Evolutionary conservation across 805 yeast species (phyloP).

Genomic region (Vanderwaltozyma polyspora): DNA sequence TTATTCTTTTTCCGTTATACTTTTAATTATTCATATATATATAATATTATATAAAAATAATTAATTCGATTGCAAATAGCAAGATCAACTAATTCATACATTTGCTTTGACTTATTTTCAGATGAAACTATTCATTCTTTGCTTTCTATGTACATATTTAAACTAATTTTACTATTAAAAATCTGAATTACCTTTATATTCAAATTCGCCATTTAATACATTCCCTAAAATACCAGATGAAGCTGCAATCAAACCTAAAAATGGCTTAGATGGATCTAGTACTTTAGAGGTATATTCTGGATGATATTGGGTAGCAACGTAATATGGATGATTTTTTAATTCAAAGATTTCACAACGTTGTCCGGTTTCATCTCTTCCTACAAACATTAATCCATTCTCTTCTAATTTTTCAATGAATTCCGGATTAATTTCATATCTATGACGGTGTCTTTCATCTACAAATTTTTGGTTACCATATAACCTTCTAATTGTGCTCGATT

Average conservation of each 20-base stretch:
- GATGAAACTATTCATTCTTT: neutral
- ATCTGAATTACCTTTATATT: constrained; percentile 6
- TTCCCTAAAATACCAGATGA: constrained; percentile 70
- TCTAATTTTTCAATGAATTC: constrained; percentile 63
- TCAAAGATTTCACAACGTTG: constrained; percentile 92
- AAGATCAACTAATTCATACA: too few relatives aligned
- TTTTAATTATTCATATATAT: neutral
- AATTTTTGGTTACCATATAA: constrained; percentile 61
- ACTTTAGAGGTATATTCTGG: constrained; percentile 97
- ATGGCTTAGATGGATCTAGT: constrained; percentile 90
- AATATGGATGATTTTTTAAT: constrained; percentile 76
- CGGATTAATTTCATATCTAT: constrained; percentile 95
- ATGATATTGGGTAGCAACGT: constrained; percentile 92
- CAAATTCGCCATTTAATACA: constrained; percentile 35
- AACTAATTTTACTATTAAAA: neutral
- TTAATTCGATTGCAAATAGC: too few relatives aligned
- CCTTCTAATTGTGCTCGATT: constrained; percentile 59
- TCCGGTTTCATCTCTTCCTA: constrained; percentile 84
- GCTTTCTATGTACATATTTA: neutral
- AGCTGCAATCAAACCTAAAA: constrained; percentile 92
- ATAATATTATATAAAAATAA: neutral
- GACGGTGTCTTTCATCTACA: constrained; percentile 92
- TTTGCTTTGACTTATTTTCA: too few relatives aligned
- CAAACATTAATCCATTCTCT: constrained; percentile 70
- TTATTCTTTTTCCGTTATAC: neutral